phyloP scores from a whole-genome alignment of 306 rosid genomes.

The Rosa lucieae region DNA sequence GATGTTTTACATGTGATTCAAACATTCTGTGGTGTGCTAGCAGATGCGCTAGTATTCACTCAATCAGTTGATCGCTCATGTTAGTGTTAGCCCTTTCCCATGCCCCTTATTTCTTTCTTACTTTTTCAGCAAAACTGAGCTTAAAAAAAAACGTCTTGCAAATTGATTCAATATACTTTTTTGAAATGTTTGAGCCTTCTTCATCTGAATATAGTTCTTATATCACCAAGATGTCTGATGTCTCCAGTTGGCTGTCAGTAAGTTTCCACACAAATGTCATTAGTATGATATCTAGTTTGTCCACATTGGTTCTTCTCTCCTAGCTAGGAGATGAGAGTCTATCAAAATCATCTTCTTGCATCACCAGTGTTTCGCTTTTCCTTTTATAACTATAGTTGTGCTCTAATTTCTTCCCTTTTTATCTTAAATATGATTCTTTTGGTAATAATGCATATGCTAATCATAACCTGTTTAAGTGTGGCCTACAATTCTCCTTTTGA shows the following conservation, averaged over 20 bases:
- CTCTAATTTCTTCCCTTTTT: neutral
- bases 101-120: neutral
- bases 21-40: neutral
- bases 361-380: neutral
- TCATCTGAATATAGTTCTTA: neutral
- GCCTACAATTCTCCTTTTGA: neutral
- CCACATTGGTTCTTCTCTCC: neutral
- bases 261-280: neutral
- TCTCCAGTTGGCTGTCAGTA: neutral
- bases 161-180: neutral
- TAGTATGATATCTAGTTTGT: neutral
- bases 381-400: neutral
- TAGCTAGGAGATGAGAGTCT: slow-evolving; percentile 16
- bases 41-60: neutral
- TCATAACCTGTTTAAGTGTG: neutral
- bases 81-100: neutral
- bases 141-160: neutral
- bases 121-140: neutral
- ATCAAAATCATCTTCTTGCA: neutral
- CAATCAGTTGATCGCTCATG: neutral
- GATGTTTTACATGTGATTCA: neutral
- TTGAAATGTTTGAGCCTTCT: neutral
- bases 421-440: neutral
- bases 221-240: neutral
- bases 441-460: neutral